Conservation (phyloP, 306 rosid species). For the Purshia tridentata region DNA sequence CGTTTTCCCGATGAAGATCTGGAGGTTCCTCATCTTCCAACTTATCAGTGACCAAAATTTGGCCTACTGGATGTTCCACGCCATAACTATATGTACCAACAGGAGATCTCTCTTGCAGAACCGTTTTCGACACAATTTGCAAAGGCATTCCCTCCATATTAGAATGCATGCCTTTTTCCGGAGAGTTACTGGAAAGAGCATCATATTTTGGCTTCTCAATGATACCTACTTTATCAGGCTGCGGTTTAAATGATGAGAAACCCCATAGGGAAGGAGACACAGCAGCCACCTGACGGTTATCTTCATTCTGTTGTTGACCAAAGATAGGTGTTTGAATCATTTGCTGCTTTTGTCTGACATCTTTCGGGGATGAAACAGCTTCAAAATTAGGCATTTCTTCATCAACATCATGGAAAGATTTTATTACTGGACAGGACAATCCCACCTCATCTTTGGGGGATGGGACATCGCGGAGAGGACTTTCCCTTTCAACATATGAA, state of each 20-base stretch:
- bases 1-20: constrained; percentile 38
- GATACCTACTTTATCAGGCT: constrained; percentile 35
- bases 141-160: constrained; percentile 36
- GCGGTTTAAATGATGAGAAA: constrained; percentile 46
- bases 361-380: constrained; percentile 43
- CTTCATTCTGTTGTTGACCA: constrained; percentile 35
- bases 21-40: constrained; percentile 43
- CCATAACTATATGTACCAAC: constrained; percentile 27
- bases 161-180: constrained; percentile 36
- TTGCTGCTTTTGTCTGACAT: constrained; percentile 38
- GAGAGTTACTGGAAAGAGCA: constrained; percentile 32
- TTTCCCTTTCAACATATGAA: constrained; percentile 39
- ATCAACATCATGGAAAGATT: constrained; percentile 33
- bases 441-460: background rate
- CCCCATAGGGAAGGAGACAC: constrained; percentile 32
- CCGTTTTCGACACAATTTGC: constrained; percentile 45
- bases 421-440: background rate
- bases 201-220: constrained; percentile 36
- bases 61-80: constrained; percentile 30
- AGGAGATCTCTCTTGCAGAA: constrained; percentile 37
- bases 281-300: constrained; percentile 31
- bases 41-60: constrained; percentile 24
- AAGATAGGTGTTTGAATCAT: constrained; percentile 26
- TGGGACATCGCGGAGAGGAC: constrained; percentile 22
- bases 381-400: constrained; percentile 52